Conservation (phyloP, 1,284 basidiomycete species). For the Lentinula novae-zelandiae region DNA sequence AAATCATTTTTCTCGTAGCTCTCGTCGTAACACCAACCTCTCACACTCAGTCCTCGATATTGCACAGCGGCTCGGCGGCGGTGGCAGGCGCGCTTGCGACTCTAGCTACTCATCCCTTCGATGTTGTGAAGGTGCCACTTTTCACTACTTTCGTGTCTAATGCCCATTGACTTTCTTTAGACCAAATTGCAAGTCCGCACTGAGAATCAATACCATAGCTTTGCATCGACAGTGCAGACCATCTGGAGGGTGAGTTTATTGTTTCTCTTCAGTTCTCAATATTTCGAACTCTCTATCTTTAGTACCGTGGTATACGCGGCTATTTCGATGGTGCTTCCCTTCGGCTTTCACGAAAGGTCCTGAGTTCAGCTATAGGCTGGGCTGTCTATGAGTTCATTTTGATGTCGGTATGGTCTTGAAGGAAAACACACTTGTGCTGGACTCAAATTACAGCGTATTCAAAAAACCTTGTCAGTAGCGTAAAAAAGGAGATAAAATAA, state of each 20-base stretch:
- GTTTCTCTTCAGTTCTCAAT: not conserved
- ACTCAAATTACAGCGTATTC: too few relatives aligned
- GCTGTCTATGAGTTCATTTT: slow-evolving; percentile 86
- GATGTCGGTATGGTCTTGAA: slow-evolving; percentile 47
- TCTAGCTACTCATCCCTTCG: slow-evolving; percentile 83
- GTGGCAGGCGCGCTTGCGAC: slow-evolving; percentile 81
- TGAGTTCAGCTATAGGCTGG: slow-evolving; percentile 92
- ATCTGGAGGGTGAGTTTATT: slow-evolving; percentile 60
- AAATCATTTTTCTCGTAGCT: slow-evolving; percentile 3
- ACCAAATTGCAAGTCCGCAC: slow-evolving; percentile 87
- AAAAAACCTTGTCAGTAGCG: too few relatives aligned
- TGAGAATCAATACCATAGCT: slow-evolving; percentile 67
- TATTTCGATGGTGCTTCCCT: slow-evolving; percentile 87
- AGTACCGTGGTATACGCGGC: slow-evolving; percentile 75
- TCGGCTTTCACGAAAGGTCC: slow-evolving; percentile 81
- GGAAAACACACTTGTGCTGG: not conserved
- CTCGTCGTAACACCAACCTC: slow-evolving; percentile 9
- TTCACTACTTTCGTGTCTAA: not conserved
- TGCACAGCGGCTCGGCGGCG: slow-evolving; percentile 66
- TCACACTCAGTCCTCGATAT: slow-evolving; percentile 23
- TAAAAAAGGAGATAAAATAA: too few relatives aligned
- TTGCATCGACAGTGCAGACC: slow-evolving; percentile 59
- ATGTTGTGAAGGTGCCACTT: slow-evolving; percentile 75
- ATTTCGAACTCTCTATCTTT: slow-evolving; percentile 11
- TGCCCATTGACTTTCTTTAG: slow-evolving; percentile 30